phyloP scores from a whole-genome alignment of 148 eudicot species.

The Chenopodium suecicum region DNA sequence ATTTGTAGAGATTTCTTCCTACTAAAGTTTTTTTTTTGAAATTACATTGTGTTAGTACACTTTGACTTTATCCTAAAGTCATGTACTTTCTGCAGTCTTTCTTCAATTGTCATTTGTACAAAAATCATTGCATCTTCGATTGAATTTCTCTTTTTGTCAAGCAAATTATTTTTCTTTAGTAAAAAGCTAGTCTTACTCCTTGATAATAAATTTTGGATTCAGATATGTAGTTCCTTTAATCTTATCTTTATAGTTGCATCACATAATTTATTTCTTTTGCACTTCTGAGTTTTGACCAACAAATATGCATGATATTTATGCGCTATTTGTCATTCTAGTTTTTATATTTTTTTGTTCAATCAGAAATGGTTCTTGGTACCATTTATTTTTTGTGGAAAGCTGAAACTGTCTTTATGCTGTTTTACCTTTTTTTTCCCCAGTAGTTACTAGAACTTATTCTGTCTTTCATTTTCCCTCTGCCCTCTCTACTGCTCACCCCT shows the following conservation, averaged over 20 bases:
- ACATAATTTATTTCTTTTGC: too few relatives aligned
- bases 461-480: too few relatives aligned
- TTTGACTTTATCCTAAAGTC: neutral
- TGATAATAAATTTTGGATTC: too few relatives aligned
- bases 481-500: neutral
- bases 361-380: neutral
- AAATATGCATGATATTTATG: too few relatives aligned
- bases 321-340: too few relatives aligned
- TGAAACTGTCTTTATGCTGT: neutral
- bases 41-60: neutral
- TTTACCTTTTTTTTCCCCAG: neutral
- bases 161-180: neutral
- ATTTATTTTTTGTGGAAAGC: neutral
- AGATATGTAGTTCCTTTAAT: too few relatives aligned
- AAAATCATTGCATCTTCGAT: neutral
- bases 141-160: neutral
- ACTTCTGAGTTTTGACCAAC: too few relatives aligned
- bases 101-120: neutral
- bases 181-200: too few relatives aligned
- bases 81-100: neutral
- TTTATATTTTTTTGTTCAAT: too few relatives aligned
- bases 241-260: too few relatives aligned
- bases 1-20: neutral
- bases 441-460: neutral
- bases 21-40: neutral